phyloP scores from a whole-genome alignment of 2,329 filamentous ascomycete genomes.

The Diaporthe australafricana region DNA sequence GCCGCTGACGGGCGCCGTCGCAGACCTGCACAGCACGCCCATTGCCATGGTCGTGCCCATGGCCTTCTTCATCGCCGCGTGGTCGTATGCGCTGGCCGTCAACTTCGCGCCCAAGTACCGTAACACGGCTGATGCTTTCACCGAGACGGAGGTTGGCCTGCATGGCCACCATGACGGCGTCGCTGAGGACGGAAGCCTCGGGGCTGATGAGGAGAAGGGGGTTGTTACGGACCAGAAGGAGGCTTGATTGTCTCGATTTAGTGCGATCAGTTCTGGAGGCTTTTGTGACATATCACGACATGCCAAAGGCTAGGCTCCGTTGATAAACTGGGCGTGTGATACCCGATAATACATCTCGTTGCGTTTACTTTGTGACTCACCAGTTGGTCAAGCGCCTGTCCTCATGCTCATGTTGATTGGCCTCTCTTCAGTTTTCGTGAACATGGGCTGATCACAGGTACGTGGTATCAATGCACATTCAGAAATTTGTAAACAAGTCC shows the following conservation, averaged over 20 bases:
- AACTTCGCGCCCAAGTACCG: slow-evolving; percentile 77
- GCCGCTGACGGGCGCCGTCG: slow-evolving; percentile 75
- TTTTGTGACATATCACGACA: too few relatives aligned
- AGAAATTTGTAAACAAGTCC: too few relatives aligned
- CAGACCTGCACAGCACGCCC: slow-evolving; percentile 70
- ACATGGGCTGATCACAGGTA: too few relatives aligned
- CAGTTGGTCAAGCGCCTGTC: too few relatives aligned
- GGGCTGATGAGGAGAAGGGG: slow-evolving; percentile 38
- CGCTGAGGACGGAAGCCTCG: slow-evolving; percentile 26
- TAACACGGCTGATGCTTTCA: slow-evolving; percentile 70
- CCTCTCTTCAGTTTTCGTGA: too few relatives aligned
- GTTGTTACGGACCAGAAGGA: slow-evolving; percentile 29
- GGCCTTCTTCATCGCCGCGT: slow-evolving; percentile 66
- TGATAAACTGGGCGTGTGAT: too few relatives aligned
- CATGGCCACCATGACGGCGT: slow-evolving; percentile 34
- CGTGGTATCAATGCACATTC: too few relatives aligned
- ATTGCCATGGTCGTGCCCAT: slow-evolving; percentile 76
- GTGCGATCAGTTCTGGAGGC: neutral
- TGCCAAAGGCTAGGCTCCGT: neutral
- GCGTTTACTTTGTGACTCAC: too few relatives aligned
- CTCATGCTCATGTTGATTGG: too few relatives aligned
- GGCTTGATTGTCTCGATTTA: neutral
- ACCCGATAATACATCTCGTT: neutral
- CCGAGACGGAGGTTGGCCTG: slow-evolving; percentile 57
- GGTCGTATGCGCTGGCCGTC: slow-evolving; percentile 68